Evolutionary conservation across 768 basidiomycete genomes (phyloP).

Genomic region (Lactarius hengduanensis): DNA sequence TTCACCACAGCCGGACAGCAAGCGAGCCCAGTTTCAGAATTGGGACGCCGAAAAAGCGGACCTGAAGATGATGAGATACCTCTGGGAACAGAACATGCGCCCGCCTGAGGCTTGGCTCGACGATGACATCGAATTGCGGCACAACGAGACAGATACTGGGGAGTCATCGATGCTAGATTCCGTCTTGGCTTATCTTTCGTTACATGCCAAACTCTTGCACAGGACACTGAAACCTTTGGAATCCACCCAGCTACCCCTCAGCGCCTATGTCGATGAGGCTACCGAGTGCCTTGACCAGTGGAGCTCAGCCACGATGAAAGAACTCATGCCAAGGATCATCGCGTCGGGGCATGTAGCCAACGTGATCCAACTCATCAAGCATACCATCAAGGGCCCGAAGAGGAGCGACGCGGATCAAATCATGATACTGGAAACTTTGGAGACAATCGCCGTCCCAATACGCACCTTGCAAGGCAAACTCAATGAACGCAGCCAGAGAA

Average conservation of each 20-base stretch:
- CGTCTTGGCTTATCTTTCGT: slow-evolving; percentile 1
- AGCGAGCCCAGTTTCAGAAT: neutral
- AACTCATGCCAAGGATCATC: slow-evolving; percentile 5
- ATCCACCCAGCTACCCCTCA: neutral
- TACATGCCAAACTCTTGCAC: slow-evolving; percentile 5
- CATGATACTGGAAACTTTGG: neutral
- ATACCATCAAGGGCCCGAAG: neutral
- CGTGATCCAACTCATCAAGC: slow-evolving; percentile 4
- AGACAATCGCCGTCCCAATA: neutral
- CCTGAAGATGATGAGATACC: slow-evolving; percentile 3
- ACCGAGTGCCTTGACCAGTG: slow-evolving; percentile 10
- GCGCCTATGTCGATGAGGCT: neutral
- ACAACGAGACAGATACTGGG: slow-evolving; percentile 3
- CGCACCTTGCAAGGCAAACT: neutral
- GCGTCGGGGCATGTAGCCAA: slow-evolving; percentile 11
- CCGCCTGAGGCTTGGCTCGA: neutral
- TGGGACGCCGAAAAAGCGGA: neutral
- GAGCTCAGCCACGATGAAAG: slow-evolving; percentile 3
- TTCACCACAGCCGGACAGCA: neutral
- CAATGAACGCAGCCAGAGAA: slow-evolving; percentile 1
- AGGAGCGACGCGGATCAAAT: slow-evolving; percentile 3
- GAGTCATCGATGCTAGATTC: slow-evolving; percentile 2
- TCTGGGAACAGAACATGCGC: slow-evolving; percentile 2
- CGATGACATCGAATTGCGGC: neutral
- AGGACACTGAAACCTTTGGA: slow-evolving; percentile 3